Evolutionary conservation across 352 stramenopile species (phyloP).

Genomic region (Phytophthora vignae): DNA sequence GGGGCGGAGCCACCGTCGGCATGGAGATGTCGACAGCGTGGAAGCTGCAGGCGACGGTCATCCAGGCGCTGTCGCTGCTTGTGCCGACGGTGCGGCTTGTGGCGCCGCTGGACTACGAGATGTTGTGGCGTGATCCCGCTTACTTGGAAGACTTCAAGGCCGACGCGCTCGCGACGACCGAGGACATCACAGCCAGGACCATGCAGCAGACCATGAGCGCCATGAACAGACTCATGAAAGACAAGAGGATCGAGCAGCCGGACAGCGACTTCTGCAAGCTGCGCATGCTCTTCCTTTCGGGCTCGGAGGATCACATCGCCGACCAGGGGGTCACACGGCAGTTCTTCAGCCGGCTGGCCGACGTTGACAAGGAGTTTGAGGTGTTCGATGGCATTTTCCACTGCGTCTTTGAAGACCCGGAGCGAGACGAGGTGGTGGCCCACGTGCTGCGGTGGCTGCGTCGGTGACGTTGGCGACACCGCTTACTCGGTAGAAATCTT

Average conservation of each 20-base stretch:
- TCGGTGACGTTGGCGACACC: constrained; percentile 4
- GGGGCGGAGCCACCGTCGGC: constrained; percentile 47
- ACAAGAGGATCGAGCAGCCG: constrained; percentile 22
- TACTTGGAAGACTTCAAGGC: constrained; percentile 58
- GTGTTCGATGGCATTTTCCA: constrained; percentile 58
- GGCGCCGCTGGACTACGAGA: constrained; percentile 50
- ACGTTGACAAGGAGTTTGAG: constrained; percentile 58
- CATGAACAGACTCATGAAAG: constrained; percentile 27
- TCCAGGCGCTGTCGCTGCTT: constrained; percentile 46
- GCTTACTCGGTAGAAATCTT: neutral
- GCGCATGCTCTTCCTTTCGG: constrained; percentile 42
- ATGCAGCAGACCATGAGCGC: constrained; percentile 36
- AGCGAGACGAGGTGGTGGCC: constrained; percentile 37
- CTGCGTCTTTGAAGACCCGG: constrained; percentile 56
- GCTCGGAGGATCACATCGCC: constrained; percentile 51
- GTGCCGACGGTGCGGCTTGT: constrained; percentile 46
- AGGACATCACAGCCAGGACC: constrained; percentile 50
- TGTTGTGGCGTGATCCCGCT: constrained; percentile 38
- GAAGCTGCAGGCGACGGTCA: constrained; percentile 49
- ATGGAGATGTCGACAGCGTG: constrained; percentile 53
- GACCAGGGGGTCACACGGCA: constrained; percentile 26
- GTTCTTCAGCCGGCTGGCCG: constrained; percentile 47
- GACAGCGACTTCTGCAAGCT: constrained; percentile 21
- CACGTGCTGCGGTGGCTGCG: constrained; percentile 25
- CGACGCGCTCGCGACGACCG: constrained; percentile 53